Evolutionary conservation across 2,329 filamentous ascomycete species (phyloP), one percentile per base, ranked within the genome.

Genomic region (Botrytis sinoallii): DNA sequence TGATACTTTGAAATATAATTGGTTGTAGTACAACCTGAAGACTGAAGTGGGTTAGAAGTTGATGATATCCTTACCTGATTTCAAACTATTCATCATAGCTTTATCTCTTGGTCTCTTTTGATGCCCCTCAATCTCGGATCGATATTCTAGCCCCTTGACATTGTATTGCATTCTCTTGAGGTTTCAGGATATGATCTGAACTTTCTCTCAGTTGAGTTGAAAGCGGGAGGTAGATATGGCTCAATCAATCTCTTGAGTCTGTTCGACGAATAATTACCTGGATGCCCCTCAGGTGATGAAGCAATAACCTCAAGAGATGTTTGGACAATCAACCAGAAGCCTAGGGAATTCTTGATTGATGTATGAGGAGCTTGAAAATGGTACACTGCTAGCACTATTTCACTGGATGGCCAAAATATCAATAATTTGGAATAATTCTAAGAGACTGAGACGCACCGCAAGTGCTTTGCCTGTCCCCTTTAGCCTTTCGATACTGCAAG

Each of bases 391-490:
- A 18, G n/a, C n/a, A 57, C 16, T 4, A 57, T 29, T 57, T 29
- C n/a, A 57, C 52, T 57, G 7, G 7, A 32, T 57, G n/a, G 16
- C 3, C 14, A 12, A 16, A 16, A 55, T n/a, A n/a, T 55, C 25
- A 16, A 55, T 12, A 55, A 55, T 2, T n/a, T 12, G 2, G 12
- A 16, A 55, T 0, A n/a, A 7, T 55, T 6, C 2, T 1, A 3
- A 55, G 25, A 5, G 14, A 55, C 48, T 16, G 5, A 55, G 14
- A 25, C 2, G 14, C 6, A 6, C 25, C 4, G 5, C 5, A n/a
- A 55, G 48, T 7, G 25, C n/a, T 57, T 18, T 29, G 3, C 6
- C 25, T 55, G 18, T 29, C 14, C 2, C 3, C 14, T 8, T 29
- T 57, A 3, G 14, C 16, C 7, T 57, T 29, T 29, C 7, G 7